Evolutionary conservation across 2,329 filamentous ascomycete species (phyloP).

Genomic region (Sporothrix humicola): DNA sequence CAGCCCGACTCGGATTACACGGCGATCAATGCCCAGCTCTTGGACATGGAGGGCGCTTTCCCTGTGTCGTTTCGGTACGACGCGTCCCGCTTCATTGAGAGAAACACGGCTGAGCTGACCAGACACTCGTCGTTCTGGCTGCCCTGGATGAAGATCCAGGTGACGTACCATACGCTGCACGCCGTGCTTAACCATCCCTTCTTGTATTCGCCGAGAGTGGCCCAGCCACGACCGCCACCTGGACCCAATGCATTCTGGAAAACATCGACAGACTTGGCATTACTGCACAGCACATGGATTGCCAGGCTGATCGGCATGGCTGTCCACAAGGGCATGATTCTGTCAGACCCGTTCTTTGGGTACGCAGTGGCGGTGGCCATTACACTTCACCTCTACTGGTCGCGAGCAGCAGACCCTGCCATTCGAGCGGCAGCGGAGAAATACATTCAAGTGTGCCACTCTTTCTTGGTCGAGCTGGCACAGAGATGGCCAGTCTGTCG

Average conservation of each 20-base stretch:
- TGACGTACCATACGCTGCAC: constrained; percentile 58
- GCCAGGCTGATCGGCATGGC: constrained; percentile 62
- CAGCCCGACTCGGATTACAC: constrained; percentile 25
- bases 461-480: neutral
- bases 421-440: constrained; percentile 3
- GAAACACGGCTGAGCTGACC: constrained; percentile 53
- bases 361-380: constrained; percentile 17
- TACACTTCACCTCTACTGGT: constrained; percentile 28
- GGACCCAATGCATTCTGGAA: constrained; percentile 61
- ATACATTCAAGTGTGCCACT: constrained; percentile 7
- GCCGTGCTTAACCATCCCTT: constrained; percentile 61
- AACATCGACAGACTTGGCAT: constrained; percentile 56
- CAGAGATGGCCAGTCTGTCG: constrained; percentile 1
- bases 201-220: constrained; percentile 50
- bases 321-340: neutral
- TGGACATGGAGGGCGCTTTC: constrained; percentile 19
- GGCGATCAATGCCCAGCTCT: constrained; percentile 18
- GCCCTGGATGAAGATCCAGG: constrained; percentile 59
- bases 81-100: constrained; percentile 58
- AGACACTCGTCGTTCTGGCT: constrained; percentile 56
- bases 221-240: constrained; percentile 39
- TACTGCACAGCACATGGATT: constrained; percentile 60
- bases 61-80: constrained; percentile 50
- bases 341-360: constrained; percentile 22
- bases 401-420: constrained; percentile 1